phyloP scores from a whole-genome alignment of 2,329 filamentous ascomycete genomes.

The Scopulariopsis brevicaulis region DNA sequence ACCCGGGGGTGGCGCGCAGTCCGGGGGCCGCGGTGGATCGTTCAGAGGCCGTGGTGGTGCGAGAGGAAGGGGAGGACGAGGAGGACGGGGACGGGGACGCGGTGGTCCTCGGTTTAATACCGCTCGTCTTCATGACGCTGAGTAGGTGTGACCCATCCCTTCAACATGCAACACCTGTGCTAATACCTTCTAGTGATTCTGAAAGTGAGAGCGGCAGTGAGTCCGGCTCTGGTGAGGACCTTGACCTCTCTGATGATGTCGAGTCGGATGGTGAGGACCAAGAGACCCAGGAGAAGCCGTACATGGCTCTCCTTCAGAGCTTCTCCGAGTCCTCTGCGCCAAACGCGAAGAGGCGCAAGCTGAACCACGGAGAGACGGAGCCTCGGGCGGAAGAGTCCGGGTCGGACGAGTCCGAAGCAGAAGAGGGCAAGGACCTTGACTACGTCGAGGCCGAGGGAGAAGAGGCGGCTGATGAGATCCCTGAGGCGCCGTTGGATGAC shows the following conservation, averaged over 20 bases:
- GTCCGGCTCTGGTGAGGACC: slow-evolving; percentile 5
- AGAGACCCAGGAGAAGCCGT: slow-evolving; percentile 34
- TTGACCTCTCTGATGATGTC: slow-evolving; percentile 7
- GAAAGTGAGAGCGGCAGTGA: slow-evolving; percentile 10
- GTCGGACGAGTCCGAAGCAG: slow-evolving; percentile 9
- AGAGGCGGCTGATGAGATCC: slow-evolving; percentile 25
- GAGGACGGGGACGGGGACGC: slow-evolving; percentile 18
- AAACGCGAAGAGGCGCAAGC: slow-evolving; percentile 45
- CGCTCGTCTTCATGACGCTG: slow-evolving; percentile 24
- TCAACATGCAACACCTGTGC: neutral
- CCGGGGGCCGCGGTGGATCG: neutral
- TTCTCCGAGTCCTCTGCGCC: slow-evolving; percentile 30
- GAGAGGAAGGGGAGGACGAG: slow-evolving; percentile 10
- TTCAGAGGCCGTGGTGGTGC: slow-evolving; percentile 11
- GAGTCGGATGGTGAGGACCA: slow-evolving; percentile 30
- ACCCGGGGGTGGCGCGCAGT: neutral
- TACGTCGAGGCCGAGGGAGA: slow-evolving; percentile 20
- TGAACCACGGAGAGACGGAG: slow-evolving; percentile 25
- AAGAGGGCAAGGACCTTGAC: slow-evolving; percentile 25
- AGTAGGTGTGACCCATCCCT: slow-evolving; percentile 15
- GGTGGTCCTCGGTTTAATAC: slow-evolving; percentile 30
- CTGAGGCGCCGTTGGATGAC: slow-evolving; percentile 25
- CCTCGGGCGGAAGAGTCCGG: slow-evolving; percentile 11
- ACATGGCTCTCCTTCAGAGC: slow-evolving; percentile 47
- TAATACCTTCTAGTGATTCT: neutral